Conservation (phyloP, 768 basidiomycete genomes). For the Hydnomerulius pinastri region DNA sequence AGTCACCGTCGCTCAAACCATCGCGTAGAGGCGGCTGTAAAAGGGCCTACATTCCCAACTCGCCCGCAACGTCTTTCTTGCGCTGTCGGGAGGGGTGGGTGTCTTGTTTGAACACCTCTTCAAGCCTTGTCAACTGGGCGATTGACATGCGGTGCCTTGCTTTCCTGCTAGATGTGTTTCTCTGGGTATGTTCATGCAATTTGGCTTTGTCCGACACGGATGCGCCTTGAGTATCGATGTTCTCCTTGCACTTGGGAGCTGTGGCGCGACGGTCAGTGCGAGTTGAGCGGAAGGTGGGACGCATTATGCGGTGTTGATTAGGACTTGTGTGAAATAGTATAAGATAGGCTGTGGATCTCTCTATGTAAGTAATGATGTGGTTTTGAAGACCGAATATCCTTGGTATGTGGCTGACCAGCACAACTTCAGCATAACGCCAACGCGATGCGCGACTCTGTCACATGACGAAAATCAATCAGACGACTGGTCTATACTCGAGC, state of each 20-base stretch:
- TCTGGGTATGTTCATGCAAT: neutral
- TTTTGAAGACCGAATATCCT: slow-evolving; percentile 1
- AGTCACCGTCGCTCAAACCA: neutral
- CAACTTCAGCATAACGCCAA: no score
- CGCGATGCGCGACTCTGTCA: slow-evolving; percentile 21
- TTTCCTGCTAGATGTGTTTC: slow-evolving; percentile 19
- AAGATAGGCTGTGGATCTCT: slow-evolving; percentile 23
- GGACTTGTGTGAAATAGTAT: slow-evolving; percentile 19
- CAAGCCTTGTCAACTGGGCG: slow-evolving; percentile 28
- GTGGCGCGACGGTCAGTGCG: slow-evolving; percentile 24
- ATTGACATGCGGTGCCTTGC: slow-evolving; percentile 40
- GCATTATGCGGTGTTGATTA: slow-evolving; percentile 24
- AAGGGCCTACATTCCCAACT: slow-evolving; percentile 29
- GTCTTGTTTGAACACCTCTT: slow-evolving; percentile 24
- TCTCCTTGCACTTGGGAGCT: slow-evolving; percentile 20
- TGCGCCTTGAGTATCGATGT: slow-evolving; percentile 2
- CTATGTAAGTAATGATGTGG: neutral
- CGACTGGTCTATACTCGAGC: no score
- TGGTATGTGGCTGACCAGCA: slow-evolving; percentile 26
- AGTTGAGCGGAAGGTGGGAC: slow-evolving; percentile 25
- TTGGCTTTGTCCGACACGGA: neutral
- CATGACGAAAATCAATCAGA: slow-evolving; percentile 16
- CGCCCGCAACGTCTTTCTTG: slow-evolving; percentile 30
- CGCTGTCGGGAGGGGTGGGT: slow-evolving; percentile 33
- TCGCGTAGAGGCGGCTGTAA: neutral